Percentiles rank a stretch among this genome's conserved stretches.
Evolutionary conservation across 164 flowering plant genomes (phyloP).

Genomic region (Chloranthus sessilifolius): DNA sequence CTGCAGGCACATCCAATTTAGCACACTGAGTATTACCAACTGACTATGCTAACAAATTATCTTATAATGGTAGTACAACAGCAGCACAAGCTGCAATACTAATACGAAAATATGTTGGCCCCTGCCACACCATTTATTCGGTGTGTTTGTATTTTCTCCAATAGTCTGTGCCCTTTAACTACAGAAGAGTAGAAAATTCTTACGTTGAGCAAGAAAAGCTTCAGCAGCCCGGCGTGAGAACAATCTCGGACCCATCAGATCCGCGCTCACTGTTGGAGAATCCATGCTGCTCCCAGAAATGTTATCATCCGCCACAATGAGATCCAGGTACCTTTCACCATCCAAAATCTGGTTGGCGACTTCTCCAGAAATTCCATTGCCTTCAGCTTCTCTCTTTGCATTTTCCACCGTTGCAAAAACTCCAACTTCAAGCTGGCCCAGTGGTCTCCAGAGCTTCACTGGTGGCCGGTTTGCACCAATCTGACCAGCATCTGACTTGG

Average conservation of each 20-base stretch:
- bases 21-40: background rate
- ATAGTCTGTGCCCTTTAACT: background rate
- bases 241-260: slow-evolving; percentile 12
- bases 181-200: slow-evolving; percentile 14
- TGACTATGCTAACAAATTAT: background rate
- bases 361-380: slow-evolving; percentile 12
- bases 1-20: background rate
- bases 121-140: background rate
- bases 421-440: slow-evolving; percentile 37
- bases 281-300: background rate
- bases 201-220: slow-evolving; percentile 69
- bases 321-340: slow-evolving; percentile 17
- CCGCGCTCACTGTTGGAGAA: slow-evolving; percentile 4
- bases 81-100: background rate
- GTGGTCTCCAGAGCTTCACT: slow-evolving; percentile 59
- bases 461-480: slow-evolving; percentile 20
- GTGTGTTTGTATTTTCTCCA: too few species aligned
- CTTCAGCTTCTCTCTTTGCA: slow-evolving; percentile 21
- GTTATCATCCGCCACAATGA: slow-evolving; percentile 10
- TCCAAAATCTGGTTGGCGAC: slow-evolving; percentile 14
- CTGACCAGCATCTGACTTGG: slow-evolving; percentile 27
- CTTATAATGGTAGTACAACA: background rate
- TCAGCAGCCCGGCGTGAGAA: slow-evolving; percentile 42
- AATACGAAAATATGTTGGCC: background rate
- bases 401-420: slow-evolving; percentile 17